Base-by-base conservation (phyloP, 257 asterid species). In the Primulina tabacum region DNA sequence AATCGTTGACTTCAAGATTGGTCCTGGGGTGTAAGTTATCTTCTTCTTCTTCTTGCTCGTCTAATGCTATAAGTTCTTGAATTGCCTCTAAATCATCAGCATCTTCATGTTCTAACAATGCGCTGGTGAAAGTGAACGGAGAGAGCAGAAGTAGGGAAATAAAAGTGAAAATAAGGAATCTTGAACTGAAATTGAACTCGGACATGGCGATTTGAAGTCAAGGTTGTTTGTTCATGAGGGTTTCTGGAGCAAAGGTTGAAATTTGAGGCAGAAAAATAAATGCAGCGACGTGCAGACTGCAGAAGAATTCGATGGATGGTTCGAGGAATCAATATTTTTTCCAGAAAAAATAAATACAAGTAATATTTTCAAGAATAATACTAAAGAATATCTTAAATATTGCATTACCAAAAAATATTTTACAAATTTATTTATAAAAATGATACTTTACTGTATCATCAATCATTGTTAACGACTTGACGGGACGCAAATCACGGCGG, bases 31-130 rank as follows among this genome's bases (percentile, higher is more conserved):
- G 73, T 65, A 89, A 55, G 55, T 12, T 65, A 3, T 63, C 81
- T 37, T 70, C 80, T 30, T 50, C 82, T 56, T 75, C 89, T 74
- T 83, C 88, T 61, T 81, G 88, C 7, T 86, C 95, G 35, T 91
- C 99, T 64, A 94, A 81, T 35, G 96, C 95, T 6, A 94, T 85
- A 71, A 94, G 97, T 50, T 94, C 89, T 62, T 94, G 82, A 9
- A 94, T 67, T 74, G 65, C 93, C 17, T 81, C 91, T 7, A 69
- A 12, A 56, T 89, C 95, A 37, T 75, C 86, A 7, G 24, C 73
- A 8, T 82, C 95, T 35, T 79, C 88, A 26, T 69, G 66, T 60
- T 65, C 76, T 34, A 76, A 63, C 60, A 24, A 32, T 35, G 72
- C 75, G 50, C 81, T 12, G 9, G 83, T 73, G 37, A 71, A 10